Conservation (phyloP, 345 rosid species). For the Citrus sinensis region DNA sequence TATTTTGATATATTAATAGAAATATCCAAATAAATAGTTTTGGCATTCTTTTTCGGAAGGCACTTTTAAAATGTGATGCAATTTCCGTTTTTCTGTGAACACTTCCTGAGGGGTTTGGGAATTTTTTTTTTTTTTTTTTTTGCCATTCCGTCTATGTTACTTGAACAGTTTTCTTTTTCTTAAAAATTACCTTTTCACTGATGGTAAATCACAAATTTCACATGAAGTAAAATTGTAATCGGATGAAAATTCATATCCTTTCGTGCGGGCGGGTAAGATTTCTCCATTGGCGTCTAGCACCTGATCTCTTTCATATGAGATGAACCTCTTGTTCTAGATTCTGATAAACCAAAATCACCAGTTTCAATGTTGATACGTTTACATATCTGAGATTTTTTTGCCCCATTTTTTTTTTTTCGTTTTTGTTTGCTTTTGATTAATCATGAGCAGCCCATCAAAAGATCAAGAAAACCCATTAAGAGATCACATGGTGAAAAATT, state of each 20-base stretch:
- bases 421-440: not conserved
- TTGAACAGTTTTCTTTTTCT: too few relatives aligned
- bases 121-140: too few relatives aligned
- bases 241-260: not conserved
- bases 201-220: not conserved
- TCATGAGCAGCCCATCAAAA: slow-evolving; percentile 15
- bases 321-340: not conserved
- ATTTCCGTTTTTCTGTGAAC: not conserved
- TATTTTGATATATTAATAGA: not conserved
- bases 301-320: not conserved
- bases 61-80: not conserved
- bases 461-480: not conserved
- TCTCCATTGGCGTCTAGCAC: not conserved
- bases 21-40: not conserved
- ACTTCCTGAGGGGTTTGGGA: not conserved
- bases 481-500: slow-evolving; percentile 12
- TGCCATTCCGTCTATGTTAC: too few relatives aligned
- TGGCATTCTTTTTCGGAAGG: not conserved
- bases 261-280: not conserved
- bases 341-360: not conserved
- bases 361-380: not conserved
- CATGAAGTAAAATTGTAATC: not conserved
- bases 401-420: not conserved
- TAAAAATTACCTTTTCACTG: not conserved
- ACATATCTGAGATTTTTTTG: not conserved